Evolutionary conservation across 129 eudicot genomes (phyloP).

Genomic region (Oenanthe sinensis): DNA sequence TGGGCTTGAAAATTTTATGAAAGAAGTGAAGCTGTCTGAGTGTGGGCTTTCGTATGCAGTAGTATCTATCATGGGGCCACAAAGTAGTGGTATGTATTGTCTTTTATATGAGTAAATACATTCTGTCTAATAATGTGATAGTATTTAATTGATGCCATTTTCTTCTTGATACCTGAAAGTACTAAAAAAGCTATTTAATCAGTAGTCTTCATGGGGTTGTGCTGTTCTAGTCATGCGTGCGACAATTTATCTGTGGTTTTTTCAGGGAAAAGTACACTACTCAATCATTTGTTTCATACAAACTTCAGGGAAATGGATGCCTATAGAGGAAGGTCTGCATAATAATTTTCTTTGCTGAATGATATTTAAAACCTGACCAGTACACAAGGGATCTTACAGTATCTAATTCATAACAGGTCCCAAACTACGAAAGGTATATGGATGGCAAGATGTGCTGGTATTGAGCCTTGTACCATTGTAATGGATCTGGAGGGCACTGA

Average conservation of each 20-base stretch:
- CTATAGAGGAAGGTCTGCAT: slow-evolving; percentile 78
- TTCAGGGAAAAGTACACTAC: slow-evolving; percentile 90
- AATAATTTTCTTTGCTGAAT: neutral
- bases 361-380: neutral
- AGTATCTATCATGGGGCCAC: slow-evolving; percentile 99
- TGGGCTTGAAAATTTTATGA: slow-evolving; percentile 74
- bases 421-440: slow-evolving; percentile 99
- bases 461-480: slow-evolving; percentile 95
- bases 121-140: neutral
- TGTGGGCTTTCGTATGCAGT: slow-evolving; percentile 99
- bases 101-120: neutral
- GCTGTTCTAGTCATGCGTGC: neutral
- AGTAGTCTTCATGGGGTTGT: neutral
- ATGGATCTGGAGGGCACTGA: slow-evolving; percentile 99
- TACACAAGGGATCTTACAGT: slow-evolving; percentile 2
- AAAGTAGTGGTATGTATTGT: slow-evolving; percentile 75
- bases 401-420: slow-evolving; percentile 40
- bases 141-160: neutral
- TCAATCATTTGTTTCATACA: slow-evolving; percentile 71
- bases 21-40: slow-evolving; percentile 77
- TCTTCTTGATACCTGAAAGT: neutral
- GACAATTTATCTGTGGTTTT: slow-evolving; percentile 7
- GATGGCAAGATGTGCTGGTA: slow-evolving; percentile 83
- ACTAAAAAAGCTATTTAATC: neutral
- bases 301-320: slow-evolving; percentile 99